Evolutionary conservation across 2,329 filamentous ascomycete species (phyloP).

Genomic region (Pseudocercospora musae): DNA sequence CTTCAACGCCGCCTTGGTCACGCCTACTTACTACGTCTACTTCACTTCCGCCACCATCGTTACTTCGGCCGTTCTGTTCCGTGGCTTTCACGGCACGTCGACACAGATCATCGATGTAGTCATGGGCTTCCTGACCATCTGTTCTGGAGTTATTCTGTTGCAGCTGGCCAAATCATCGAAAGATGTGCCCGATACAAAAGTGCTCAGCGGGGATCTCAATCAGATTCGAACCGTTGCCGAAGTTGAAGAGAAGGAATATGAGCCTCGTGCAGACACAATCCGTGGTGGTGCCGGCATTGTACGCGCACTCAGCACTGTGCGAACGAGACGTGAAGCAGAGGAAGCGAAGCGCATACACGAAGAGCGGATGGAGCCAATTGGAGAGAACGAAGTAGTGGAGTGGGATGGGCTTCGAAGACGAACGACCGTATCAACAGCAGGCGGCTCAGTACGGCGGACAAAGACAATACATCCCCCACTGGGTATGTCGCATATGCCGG

Average conservation of each 20-base stretch:
- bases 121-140: constrained; percentile 91
- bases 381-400: constrained; percentile 76
- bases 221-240: constrained; percentile 94
- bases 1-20: constrained; percentile 94
- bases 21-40: constrained; percentile 97
- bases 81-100: constrained; percentile 84
- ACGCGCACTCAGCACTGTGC: constrained; percentile 70
- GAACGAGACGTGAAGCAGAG: constrained; percentile 73
- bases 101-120: constrained; percentile 83
- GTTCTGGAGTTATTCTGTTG: constrained; percentile 82
- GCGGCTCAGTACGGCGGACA: constrained; percentile 44
- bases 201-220: constrained; percentile 89
- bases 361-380: constrained; percentile 75
- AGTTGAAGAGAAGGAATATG: constrained; percentile 91
- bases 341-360: constrained; percentile 76
- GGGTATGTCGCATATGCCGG: constrained; percentile 82
- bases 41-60: constrained; percentile 96
- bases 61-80: constrained; percentile 87
- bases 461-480: constrained; percentile 68
- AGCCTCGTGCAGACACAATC: constrained; percentile 94
- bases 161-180: constrained; percentile 98
- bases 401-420: constrained; percentile 88
- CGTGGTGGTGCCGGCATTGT: constrained; percentile 86
- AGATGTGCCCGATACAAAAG: constrained; percentile 87
- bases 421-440: constrained; percentile 48